Base-by-base conservation (phyloP, 2,329 filamentous ascomycete genomes). In the Sordariomycetes sp. region DNA sequence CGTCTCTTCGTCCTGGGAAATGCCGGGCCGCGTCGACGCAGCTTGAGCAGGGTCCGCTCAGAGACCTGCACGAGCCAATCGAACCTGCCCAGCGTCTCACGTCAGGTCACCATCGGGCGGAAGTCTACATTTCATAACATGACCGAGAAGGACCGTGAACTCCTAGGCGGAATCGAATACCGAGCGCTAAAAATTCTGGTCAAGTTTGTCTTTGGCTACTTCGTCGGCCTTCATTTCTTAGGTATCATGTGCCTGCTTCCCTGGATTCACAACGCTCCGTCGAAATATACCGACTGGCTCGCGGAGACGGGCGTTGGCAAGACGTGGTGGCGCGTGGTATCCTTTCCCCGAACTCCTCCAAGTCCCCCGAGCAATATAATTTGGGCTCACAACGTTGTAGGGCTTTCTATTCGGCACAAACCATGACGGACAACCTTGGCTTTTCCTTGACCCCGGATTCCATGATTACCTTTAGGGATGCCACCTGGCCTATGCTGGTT, bases 141-240 rank as follows among this genome's bases (percentile, higher is more conserved):
- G 62, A 89, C 88, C 0, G 88, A 95, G 64, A 90, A 94, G 62
- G 91, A 99, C 71, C 83, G 94, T 63, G 92, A 99, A 68, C 94
- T 97, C 70, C 75, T 99, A 2, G 94, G 94, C 12, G 94, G 94
- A 22, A 96, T 99, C 62, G 94, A 99, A 70, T 99, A 99, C 67
- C 86, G 94, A 5, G 89, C 92, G 0, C 71, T 99, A 60, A 95
- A 96, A 70, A 90, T 90, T 1, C 74, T 99, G 54, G 89, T 89
- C 1, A 69, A 90, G 28, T 85, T 97, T 34, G 76, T 97, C 22
- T 12, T 16, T 16, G 75, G 74, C 8, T 99, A 97, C 71, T 97
- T 88, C 67, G 82, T 90, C 68, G 86, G 87, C 0, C 96, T 95
- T 65, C 89, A 91, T 65, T 65, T 91, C 1, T 76, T 97, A 3